Evolutionary conservation across 371 early-diverging fungal genomes (phyloP).

Genomic region (Mortierella sp.): DNA sequence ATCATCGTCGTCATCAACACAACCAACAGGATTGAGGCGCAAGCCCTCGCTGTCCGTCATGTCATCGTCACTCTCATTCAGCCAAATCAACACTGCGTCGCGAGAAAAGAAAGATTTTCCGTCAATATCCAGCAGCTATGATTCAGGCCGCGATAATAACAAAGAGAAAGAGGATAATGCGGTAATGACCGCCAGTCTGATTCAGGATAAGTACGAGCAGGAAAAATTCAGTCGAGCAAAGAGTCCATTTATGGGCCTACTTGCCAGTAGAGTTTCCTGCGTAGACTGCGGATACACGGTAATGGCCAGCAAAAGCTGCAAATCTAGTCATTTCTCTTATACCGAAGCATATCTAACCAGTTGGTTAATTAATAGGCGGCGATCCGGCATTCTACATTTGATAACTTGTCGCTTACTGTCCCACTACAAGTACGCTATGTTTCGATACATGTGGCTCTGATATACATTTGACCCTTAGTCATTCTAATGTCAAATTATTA

Average conservation of each 20-base stretch:
- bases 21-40: neutral
- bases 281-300: slow-evolving; percentile 77
- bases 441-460: neutral
- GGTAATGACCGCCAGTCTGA: slow-evolving; percentile 23
- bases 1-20: slow-evolving; percentile 7
- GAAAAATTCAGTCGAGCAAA: slow-evolving; percentile 39
- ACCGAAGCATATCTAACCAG: neutral
- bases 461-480: neutral
- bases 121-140: neutral
- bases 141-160: neutral
- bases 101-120: neutral
- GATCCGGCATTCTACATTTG: slow-evolving; percentile 76
- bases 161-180: neutral
- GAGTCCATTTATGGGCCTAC: slow-evolving; percentile 71
- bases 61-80: slow-evolving; percentile 18
- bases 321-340: neutral
- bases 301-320: slow-evolving; percentile 6
- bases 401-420: slow-evolving; percentile 75
- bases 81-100: neutral
- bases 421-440: slow-evolving; percentile 64
- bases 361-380: slow-evolving; percentile 55
- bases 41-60: slow-evolving; percentile 14
- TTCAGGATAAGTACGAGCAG: slow-evolving; percentile 32
- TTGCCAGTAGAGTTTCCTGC: slow-evolving; percentile 74
- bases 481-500: neutral